These are phyloP conservation scores for Chenopodium quinoa DNA, from an alignment of 148 eudicot genomes.

Conservation along the genomic window DNA sequence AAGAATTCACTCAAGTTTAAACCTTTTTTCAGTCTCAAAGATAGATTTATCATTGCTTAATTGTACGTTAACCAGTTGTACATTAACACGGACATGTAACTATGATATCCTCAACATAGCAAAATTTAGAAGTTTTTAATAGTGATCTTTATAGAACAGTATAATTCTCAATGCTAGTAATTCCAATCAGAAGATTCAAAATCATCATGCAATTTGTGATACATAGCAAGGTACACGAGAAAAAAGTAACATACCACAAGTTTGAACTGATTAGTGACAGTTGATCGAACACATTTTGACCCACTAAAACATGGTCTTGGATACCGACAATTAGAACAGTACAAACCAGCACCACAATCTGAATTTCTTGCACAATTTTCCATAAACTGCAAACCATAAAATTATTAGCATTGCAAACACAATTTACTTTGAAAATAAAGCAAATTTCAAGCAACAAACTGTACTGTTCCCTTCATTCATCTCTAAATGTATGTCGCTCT, in stretches of 20 bases:
- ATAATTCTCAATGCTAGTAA: neutral
- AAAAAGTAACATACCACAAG: conserved; percentile 36
- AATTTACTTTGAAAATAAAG: no score
- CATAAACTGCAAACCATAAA: conserved; percentile 20
- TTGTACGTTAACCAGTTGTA: no score
- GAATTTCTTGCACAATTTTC: conserved; percentile 34
- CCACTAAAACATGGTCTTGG: conserved; percentile 29
- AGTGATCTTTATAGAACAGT: no score
- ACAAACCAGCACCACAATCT: conserved; percentile 57
- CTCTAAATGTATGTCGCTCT: no score
- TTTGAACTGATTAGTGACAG: conserved; percentile 47
- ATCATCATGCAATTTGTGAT: neutral
- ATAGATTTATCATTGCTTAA: no score
- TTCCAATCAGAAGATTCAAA: neutral
- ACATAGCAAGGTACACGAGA: neutral
- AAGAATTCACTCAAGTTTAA: no score
- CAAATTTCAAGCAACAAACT: no score
- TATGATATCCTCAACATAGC: no score
- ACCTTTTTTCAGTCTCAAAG: no score
- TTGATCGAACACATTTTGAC: conserved; percentile 59
- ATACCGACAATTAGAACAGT: conserved; percentile 50
- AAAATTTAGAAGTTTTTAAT: no score
- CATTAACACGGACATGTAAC: no score
- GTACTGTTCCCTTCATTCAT: no score
- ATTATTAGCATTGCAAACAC: neutral